Conservation (phyloP, 164 flowering plant species). For the Chimonanthus praecox region DNA sequence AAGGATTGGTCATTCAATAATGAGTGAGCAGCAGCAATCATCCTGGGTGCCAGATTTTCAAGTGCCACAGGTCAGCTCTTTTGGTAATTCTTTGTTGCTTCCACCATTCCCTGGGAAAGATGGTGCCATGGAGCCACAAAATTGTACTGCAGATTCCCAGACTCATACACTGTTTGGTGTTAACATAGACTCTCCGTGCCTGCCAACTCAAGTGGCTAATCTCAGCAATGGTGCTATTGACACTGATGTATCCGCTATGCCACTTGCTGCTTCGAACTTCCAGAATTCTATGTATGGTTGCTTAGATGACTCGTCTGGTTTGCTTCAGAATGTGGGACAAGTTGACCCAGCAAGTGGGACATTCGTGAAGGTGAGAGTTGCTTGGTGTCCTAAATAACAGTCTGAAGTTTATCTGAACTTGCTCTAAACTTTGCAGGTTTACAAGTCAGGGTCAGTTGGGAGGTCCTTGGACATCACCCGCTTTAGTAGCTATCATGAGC, state of each 20-base stretch:
- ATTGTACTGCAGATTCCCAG: slow-evolving; percentile 46
- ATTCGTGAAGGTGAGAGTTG: slow-evolving; percentile 58
- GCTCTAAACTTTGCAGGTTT: slow-evolving; percentile 45
- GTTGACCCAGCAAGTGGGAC: slow-evolving; percentile 39
- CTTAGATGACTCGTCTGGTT: slow-evolving; percentile 54
- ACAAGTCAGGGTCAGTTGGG: slow-evolving; percentile 81
- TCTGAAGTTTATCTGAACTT: neutral
- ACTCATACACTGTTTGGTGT: slow-evolving; percentile 56
- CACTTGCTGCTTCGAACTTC: slow-evolving; percentile 47
- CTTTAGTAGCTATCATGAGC: slow-evolving; percentile 84
- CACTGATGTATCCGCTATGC: slow-evolving; percentile 45
- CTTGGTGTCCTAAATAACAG: neutral
- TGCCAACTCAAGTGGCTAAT: slow-evolving; percentile 47
- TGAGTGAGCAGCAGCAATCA: slow-evolving; percentile 38
- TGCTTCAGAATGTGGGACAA: slow-evolving; percentile 48
- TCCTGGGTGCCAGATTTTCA: slow-evolving; percentile 46
- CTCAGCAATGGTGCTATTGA: slow-evolving; percentile 38
- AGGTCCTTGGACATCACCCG: slow-evolving; percentile 75
- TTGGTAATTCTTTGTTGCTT: slow-evolving; percentile 10
- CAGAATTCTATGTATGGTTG: slow-evolving; percentile 55
- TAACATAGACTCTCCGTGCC: slow-evolving; percentile 48
- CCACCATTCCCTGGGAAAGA: slow-evolving; percentile 17
- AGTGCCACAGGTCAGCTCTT: slow-evolving; percentile 27
- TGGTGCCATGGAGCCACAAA: slow-evolving; percentile 36
- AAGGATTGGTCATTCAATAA: slow-evolving; percentile 36